Evolutionary conservation across 495 filamentous ascomycete genomes (phyloP).

Genomic region (Aspergillus nidulans): DNA sequence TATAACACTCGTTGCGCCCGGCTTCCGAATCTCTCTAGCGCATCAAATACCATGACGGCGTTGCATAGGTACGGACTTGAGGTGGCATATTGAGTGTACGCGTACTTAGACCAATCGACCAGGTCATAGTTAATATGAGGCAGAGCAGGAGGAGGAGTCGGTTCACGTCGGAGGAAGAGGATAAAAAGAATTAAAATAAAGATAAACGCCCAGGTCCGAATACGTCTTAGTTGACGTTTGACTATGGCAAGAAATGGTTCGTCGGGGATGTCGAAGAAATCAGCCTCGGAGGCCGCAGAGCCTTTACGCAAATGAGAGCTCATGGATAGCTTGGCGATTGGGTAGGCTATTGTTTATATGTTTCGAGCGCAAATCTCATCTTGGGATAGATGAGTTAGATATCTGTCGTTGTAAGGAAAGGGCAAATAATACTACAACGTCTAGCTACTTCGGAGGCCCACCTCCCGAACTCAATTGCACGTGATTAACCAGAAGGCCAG

Average conservation of each 20-base stretch:
- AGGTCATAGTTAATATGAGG: constrained; percentile 37
- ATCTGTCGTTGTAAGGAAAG: background rate
- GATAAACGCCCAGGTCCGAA: constrained; percentile 36
- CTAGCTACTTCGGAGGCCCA: background rate
- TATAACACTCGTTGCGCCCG: constrained; percentile 63
- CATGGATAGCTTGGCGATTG: background rate
- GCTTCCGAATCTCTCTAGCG: constrained; percentile 54
- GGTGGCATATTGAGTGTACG: constrained; percentile 71
- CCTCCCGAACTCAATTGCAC: background rate
- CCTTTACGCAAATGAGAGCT: constrained; percentile 21
- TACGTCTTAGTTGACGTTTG: constrained; percentile 34
- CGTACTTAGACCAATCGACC: constrained; percentile 59
- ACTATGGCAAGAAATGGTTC: constrained; percentile 28
- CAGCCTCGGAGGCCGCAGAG: constrained; percentile 35
- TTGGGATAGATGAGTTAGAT: background rate
- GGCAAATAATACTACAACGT: no score
- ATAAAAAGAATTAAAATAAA: constrained; percentile 29
- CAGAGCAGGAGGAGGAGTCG: constrained; percentile 20
- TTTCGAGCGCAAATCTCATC: background rate
- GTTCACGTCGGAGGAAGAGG: constrained; percentile 26
- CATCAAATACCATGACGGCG: constrained; percentile 69
- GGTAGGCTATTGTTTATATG: background rate
- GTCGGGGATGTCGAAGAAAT: constrained; percentile 44
- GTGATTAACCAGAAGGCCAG: background rate
- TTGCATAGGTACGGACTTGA: constrained; percentile 68